Conservation (phyloP, 2,329 filamentous ascomycete genomes). For the Dichotomopilus funicola region DNA sequence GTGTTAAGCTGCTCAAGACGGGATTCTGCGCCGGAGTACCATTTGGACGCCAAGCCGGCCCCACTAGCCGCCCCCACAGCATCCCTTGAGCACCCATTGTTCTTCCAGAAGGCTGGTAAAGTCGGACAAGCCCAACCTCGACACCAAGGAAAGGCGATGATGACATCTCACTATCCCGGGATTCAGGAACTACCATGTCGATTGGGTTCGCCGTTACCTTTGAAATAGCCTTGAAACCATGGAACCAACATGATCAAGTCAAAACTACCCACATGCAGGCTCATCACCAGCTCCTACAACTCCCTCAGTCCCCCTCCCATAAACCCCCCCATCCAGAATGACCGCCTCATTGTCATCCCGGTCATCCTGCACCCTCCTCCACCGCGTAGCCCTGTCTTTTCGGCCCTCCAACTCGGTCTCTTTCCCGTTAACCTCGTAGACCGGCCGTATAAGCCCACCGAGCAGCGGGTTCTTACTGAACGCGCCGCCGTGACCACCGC, state of each 20-base stretch:
- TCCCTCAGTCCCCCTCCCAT: constrained; percentile 32
- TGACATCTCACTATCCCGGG: no score
- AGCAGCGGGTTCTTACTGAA: constrained; percentile 66
- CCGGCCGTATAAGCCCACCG: constrained; percentile 58
- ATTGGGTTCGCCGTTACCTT: no score
- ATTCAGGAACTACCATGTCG: no score
- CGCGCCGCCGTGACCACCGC: constrained; percentile 37
- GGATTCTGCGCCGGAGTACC: no score
- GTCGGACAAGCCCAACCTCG: neutral
- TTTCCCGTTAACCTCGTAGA: constrained; percentile 50
- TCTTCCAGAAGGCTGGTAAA: no score
- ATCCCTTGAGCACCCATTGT: neutral
- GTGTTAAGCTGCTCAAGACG: no score
- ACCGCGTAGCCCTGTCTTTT: constrained; percentile 39
- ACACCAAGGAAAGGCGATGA: neutral
- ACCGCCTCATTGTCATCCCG: constrained; percentile 51
- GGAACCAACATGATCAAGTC: no score
- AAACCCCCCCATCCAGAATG: constrained; percentile 51
- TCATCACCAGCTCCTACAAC: constrained; percentile 28
- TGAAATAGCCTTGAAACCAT: no score
- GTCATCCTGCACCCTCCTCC: constrained; percentile 57
- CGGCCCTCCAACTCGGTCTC: constrained; percentile 38
- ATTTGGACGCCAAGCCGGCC: neutral
- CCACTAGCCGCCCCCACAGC: neutral
- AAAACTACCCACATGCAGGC: constrained; percentile 33